Evolutionary conservation across 1,284 basidiomycete genomes (phyloP).

Genomic region (Tilletia indica): DNA sequence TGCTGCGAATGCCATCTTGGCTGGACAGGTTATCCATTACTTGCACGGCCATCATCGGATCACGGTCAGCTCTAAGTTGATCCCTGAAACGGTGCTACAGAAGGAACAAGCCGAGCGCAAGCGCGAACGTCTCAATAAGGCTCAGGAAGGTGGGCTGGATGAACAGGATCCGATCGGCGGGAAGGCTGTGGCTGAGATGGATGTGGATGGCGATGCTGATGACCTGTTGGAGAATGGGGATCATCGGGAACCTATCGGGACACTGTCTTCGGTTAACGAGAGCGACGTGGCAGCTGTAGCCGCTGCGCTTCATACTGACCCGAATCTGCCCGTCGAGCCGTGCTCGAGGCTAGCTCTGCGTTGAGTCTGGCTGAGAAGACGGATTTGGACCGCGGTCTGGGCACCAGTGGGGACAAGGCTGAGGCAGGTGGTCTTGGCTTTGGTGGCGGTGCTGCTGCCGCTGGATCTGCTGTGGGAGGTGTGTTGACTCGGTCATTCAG

Average conservation of each 20-base stretch:
- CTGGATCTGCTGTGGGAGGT: background rate
- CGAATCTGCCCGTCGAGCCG: slow-evolving; percentile 37
- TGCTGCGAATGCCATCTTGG: background rate
- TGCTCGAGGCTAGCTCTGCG: slow-evolving; percentile 40
- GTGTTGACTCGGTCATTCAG: background rate
- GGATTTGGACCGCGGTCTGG: background rate
- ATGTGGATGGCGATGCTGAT: background rate
- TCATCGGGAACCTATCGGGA: too few relatives aligned
- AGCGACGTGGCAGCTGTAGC: slow-evolving; percentile 38
- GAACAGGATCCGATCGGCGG: background rate
- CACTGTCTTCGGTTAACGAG: slow-evolving; percentile 18
- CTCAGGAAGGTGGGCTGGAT: background rate
- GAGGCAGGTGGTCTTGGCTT: background rate
- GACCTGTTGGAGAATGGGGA: background rate
- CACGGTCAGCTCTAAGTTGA: slow-evolving; percentile 31
- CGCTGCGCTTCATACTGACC: slow-evolving; percentile 33
- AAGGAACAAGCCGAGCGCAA: too few relatives aligned
- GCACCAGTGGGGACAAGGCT: background rate
- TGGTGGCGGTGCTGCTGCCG: background rate
- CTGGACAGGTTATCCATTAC: slow-evolving; percentile 26
- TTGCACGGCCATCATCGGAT: slow-evolving; percentile 36
- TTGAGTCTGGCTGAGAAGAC: slow-evolving; percentile 34
- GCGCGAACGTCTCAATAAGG: too few relatives aligned
- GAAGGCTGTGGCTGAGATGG: background rate
- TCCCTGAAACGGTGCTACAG: slow-evolving; percentile 19